Conservation (phyloP, 371 early-diverging fungal genomes). For the Mortierella sp. region DNA sequence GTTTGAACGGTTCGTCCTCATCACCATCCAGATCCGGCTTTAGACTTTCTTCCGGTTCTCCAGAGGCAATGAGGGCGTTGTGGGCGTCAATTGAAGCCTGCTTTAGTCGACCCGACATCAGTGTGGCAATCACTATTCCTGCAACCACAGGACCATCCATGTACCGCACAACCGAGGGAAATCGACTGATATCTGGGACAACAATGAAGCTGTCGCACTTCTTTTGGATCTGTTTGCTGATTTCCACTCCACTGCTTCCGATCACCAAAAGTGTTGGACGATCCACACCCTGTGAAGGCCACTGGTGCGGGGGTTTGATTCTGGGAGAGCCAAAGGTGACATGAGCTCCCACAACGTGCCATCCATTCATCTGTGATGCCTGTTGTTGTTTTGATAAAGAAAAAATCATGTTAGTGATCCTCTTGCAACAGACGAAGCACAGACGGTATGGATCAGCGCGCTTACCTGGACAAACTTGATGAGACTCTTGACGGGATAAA, state of each 20-base stretch:
- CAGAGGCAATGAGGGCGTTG: too few relatives aligned
- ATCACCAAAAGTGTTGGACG: conserved; percentile 61
- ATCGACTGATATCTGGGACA: conserved; percentile 32
- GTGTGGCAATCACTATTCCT: conserved; percentile 54
- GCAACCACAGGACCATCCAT: conserved; percentile 66
- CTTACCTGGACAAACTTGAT: conserved; percentile 53
- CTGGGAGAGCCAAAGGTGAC: conserved; percentile 4
- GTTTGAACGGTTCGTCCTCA: background rate
- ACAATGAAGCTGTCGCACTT: conserved; percentile 56
- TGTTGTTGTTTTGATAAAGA: background rate
- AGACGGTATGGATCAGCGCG: background rate
- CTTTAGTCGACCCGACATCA: conserved; percentile 13
- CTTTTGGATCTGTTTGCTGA: conserved; percentile 41
- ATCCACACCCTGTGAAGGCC: conserved; percentile 11
- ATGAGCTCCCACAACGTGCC: conserved; percentile 62
- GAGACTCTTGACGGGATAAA: conserved; percentile 48
- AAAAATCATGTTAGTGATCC: background rate
- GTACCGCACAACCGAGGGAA: conserved; percentile 52
- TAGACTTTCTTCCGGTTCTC: too few relatives aligned
- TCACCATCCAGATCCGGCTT: background rate
- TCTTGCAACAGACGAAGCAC: too few relatives aligned
- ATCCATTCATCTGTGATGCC: conserved; percentile 56
- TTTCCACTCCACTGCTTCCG: conserved; percentile 62
- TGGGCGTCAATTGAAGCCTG: background rate
- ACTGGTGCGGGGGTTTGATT: background rate